A percentile compares a stretch with the other conserved stretches of the same genome.
Conservation (phyloP, 2,329 filamentous ascomycete genomes). For the Aspergillus sp. region DNA sequence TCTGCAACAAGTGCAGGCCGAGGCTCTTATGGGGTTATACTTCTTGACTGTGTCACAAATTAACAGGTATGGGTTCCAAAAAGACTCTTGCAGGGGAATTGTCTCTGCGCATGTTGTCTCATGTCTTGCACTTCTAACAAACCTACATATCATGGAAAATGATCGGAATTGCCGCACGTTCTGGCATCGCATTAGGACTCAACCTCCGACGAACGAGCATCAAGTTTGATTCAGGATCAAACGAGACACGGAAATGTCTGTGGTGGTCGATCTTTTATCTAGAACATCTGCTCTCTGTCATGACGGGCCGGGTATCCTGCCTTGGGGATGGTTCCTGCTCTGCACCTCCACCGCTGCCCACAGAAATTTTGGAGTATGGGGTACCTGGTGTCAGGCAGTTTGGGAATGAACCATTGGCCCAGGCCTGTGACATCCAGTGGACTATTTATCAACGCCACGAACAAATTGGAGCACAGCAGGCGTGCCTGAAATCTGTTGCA, state of each 20-base stretch:
- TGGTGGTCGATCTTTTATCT: slow-evolving; percentile 37
- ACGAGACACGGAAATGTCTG: slow-evolving; percentile 33
- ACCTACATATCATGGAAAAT: slow-evolving; percentile 27
- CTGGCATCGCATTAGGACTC: slow-evolving; percentile 32
- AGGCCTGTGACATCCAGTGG: background rate
- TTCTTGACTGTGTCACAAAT: too few relatives aligned
- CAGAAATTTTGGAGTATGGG: background rate
- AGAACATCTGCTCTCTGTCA: slow-evolving; percentile 31
- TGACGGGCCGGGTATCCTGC: slow-evolving; percentile 28
- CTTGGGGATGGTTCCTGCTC: slow-evolving; percentile 12
- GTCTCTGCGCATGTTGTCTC: slow-evolving; percentile 10
- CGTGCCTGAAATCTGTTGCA: background rate
- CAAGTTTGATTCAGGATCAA: slow-evolving; percentile 27
- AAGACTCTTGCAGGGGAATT: too few relatives aligned
- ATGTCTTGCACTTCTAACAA: background rate
- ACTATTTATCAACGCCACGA: background rate
- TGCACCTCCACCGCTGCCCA: background rate
- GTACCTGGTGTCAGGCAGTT: background rate
- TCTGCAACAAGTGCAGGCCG: slow-evolving; percentile 26
- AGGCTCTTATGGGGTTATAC: slow-evolving; percentile 21
- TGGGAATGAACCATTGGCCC: slow-evolving; percentile 4
- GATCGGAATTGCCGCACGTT: slow-evolving; percentile 31
- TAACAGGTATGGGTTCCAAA: too few relatives aligned
- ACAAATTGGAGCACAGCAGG: background rate
- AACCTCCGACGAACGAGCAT: slow-evolving; percentile 32